A percentile compares a stretch with the other conserved stretches of the same genome.
Conservation (phyloP, 2,329 filamentous ascomycete genomes). For the Westerdykella ornata region DNA sequence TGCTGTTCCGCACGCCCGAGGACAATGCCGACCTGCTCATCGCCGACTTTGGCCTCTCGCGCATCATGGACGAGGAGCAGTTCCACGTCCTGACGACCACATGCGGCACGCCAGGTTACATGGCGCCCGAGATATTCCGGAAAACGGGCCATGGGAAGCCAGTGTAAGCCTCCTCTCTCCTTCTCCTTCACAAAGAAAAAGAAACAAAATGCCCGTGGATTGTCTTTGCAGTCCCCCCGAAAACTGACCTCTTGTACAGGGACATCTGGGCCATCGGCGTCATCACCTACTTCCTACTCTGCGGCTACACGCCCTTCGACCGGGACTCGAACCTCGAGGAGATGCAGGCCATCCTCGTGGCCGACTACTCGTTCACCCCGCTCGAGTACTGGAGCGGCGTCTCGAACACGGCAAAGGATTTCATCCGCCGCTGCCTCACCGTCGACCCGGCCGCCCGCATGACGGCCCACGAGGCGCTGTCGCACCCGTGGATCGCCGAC, state of each 20-base stretch:
- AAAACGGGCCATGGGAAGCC: slow-evolving; percentile 97
- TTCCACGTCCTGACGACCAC: slow-evolving; percentile 97
- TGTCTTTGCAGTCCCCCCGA: neutral
- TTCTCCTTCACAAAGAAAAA: too few species aligned
- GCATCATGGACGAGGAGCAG: slow-evolving; percentile 98
- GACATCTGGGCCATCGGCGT: slow-evolving; percentile 98
- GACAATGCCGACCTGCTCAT: slow-evolving; percentile 96
- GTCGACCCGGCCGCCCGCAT: slow-evolving; percentile 82
- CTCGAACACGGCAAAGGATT: slow-evolving; percentile 74
- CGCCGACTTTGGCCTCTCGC: slow-evolving; percentile 88
- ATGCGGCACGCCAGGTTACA: slow-evolving; percentile 95
- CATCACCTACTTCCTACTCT: slow-evolving; percentile 97
- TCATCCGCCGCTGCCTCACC: slow-evolving; percentile 86
- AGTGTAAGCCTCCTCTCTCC: slow-evolving; percentile 50
- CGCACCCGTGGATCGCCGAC: slow-evolving; percentile 59
- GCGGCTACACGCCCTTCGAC: slow-evolving; percentile 97
- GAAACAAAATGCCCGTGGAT: neutral
- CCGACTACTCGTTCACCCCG: slow-evolving; percentile 93
- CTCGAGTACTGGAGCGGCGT: slow-evolving; percentile 96
- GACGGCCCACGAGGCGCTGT: slow-evolving; percentile 73
- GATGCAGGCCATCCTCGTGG: slow-evolving; percentile 97
- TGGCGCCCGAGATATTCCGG: slow-evolving; percentile 99
- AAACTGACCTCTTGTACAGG: slow-evolving; percentile 36
- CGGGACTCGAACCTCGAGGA: slow-evolving; percentile 96
- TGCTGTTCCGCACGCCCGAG: slow-evolving; percentile 93